These are phyloP conservation scores for Albifimbria verrucaria DNA, from an alignment of 2,329 filamentous ascomycete species.

Conservation along the genomic window DNA sequence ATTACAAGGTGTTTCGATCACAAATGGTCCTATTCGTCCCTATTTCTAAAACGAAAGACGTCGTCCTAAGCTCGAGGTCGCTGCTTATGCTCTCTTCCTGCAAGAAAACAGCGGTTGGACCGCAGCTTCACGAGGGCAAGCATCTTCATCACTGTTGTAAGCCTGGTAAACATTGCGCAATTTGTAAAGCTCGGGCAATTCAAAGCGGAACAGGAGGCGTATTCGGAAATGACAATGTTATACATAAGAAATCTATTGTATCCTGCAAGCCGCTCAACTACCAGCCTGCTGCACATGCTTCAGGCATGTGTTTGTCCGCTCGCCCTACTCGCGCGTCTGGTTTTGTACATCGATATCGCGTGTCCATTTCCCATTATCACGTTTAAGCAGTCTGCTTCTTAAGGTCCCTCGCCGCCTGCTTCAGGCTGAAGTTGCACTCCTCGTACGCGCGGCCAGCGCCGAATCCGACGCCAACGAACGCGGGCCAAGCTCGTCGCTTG, in stretches of 20 bases:
- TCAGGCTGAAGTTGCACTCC: conserved; percentile 85
- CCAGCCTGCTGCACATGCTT: conserved; percentile 13
- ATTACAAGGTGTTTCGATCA: no score
- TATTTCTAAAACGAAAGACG: no score
- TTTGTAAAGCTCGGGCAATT: no score
- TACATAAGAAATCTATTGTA: conserved; percentile 32
- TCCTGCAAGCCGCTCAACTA: conserved; percentile 9
- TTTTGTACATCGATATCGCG: conserved; percentile 21
- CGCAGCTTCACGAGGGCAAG: no score
- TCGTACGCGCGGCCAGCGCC: conserved; percentile 96
- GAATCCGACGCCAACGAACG: conserved; percentile 91
- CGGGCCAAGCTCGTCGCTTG: conserved; percentile 96
- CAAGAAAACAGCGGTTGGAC: no score
- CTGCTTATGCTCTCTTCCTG: no score
- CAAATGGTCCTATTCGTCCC: no score
- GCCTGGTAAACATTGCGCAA: no score
- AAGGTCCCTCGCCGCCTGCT: conserved; percentile 57
- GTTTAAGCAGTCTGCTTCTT: conserved; percentile 46
- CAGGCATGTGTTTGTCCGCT: conserved; percentile 13
- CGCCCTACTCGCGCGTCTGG: conserved; percentile 15
- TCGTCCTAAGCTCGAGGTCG: no score
- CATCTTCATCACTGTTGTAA: no score
- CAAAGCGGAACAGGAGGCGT: no score
- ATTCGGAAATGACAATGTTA: conserved; percentile 25
- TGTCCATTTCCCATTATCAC: conserved; percentile 2